A percentile compares a stretch with the other conserved stretches of the same genome.
Conservation (phyloP, 2,329 filamentous ascomycete genomes). For the Hymenoscyphus occultus region DNA sequence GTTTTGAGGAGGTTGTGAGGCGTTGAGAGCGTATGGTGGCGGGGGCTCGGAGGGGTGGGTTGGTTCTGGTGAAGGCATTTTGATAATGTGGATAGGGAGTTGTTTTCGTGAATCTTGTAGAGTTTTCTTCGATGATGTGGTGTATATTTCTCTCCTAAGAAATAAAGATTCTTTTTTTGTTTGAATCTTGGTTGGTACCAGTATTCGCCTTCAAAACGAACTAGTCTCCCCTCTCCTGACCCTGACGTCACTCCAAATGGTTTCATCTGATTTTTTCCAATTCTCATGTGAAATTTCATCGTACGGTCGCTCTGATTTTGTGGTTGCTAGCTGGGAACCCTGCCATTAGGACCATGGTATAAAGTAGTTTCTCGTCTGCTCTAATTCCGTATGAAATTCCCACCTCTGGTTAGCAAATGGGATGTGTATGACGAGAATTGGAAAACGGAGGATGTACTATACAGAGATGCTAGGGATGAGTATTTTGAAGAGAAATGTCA, state of each 20-base stretch:
- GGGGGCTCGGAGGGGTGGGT: background rate
- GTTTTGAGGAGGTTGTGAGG: background rate
- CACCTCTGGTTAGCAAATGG: constrained; percentile 10
- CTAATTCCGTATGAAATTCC: constrained; percentile 15
- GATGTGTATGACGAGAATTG: constrained; percentile 13
- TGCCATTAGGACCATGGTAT: constrained; percentile 27
- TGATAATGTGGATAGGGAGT: background rate
- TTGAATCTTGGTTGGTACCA: background rate
- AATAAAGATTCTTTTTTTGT: background rate
- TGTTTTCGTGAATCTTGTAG: background rate
- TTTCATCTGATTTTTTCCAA: background rate
- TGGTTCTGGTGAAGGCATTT: background rate
- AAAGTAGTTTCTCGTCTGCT: constrained; percentile 17
- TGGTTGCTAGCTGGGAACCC: background rate
- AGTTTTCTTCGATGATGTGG: background rate
- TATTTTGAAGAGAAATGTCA: background rate
- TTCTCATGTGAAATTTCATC: background rate
- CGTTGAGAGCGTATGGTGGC: constrained; percentile 36
- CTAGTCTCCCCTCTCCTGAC: background rate
- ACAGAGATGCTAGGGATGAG: constrained; percentile 4
- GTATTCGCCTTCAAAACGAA: background rate
- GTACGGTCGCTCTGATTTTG: background rate
- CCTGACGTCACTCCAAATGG: background rate
- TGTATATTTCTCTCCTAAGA: background rate
- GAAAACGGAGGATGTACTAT: constrained; percentile 24